phyloP scores from a whole-genome alignment of 2,329 filamentous ascomycete genomes.

The Orbilia brochopaga region DNA sequence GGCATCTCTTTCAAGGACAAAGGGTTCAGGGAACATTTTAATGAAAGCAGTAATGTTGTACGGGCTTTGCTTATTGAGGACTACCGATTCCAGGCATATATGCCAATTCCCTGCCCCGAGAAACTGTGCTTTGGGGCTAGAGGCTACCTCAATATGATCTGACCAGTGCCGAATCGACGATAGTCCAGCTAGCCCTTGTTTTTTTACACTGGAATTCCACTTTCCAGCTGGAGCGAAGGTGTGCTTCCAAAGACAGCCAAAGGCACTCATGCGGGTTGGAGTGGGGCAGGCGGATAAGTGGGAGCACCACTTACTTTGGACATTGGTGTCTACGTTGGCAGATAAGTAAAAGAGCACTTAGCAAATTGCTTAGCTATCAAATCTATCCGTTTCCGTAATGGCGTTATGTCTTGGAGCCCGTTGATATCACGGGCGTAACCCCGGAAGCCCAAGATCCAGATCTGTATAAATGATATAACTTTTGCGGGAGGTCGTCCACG shows the following conservation, averaged over 20 bases:
- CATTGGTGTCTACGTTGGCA: background rate
- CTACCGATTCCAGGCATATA: background rate
- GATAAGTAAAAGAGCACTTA: background rate
- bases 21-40: conserved; percentile 5
- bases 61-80: conserved; percentile 17
- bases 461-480: conserved; percentile 3
- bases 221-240: background rate
- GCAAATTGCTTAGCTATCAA: background rate
- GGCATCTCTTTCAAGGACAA: conserved; percentile 16
- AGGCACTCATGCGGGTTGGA: background rate
- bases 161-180: background rate
- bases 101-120: background rate
- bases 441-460: background rate
- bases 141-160: background rate
- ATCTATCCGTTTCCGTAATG: background rate
- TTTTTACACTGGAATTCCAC: background rate
- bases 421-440: background rate
- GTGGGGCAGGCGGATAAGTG: conserved; percentile 4
- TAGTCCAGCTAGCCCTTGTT: background rate
- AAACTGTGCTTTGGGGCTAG: background rate
- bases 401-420: background rate
- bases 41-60: conserved; percentile 17
- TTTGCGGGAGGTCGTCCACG: background rate
- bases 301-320: background rate
- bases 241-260: background rate